These are phyloP conservation scores for Cadophora malorum DNA, from an alignment of 2,329 filamentous ascomycete species.

Conservation along the genomic window DNA sequence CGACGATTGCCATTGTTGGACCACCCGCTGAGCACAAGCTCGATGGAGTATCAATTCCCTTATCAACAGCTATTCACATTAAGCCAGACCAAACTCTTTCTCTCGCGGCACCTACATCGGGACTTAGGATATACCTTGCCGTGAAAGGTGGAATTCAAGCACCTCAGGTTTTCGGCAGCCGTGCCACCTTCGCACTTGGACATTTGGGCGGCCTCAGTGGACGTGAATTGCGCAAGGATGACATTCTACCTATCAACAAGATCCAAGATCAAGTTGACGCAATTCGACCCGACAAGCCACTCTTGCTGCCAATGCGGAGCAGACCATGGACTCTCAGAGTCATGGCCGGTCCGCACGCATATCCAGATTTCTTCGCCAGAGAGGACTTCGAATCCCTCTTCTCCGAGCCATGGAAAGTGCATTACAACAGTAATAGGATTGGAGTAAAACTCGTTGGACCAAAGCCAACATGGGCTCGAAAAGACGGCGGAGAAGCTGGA, in stretches of 20 bases:
- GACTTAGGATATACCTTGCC: constrained; percentile 8
- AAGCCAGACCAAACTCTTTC: constrained; percentile 2
- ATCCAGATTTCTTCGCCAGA: constrained; percentile 15
- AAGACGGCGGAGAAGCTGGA: constrained; percentile 18
- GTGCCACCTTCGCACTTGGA: constrained; percentile 45
- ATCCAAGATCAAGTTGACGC: not conserved
- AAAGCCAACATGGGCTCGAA: constrained; percentile 15
- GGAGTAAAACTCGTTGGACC: constrained; percentile 15
- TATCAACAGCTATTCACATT: not conserved
- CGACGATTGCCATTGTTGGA: constrained; percentile 15
- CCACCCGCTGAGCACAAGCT: constrained; percentile 13
- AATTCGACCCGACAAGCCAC: not conserved
- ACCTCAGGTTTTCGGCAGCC: constrained; percentile 46
- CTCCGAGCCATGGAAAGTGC: constrained; percentile 17
- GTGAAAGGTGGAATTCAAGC: constrained; percentile 30
- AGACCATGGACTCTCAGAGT: constrained; percentile 13
- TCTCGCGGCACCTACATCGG: constrained; percentile 5
- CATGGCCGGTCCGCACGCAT: constrained; percentile 19
- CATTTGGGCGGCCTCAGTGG: constrained; percentile 47
- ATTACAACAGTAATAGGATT: constrained; percentile 22
- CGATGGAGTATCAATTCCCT: not conserved
- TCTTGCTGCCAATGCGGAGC: not conserved
- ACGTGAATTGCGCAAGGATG: constrained; percentile 42
- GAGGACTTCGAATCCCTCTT: constrained; percentile 10
- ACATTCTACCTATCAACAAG: constrained; percentile 10